Conservation (phyloP, 257 asterid species). For the Avicennia marina region DNA sequence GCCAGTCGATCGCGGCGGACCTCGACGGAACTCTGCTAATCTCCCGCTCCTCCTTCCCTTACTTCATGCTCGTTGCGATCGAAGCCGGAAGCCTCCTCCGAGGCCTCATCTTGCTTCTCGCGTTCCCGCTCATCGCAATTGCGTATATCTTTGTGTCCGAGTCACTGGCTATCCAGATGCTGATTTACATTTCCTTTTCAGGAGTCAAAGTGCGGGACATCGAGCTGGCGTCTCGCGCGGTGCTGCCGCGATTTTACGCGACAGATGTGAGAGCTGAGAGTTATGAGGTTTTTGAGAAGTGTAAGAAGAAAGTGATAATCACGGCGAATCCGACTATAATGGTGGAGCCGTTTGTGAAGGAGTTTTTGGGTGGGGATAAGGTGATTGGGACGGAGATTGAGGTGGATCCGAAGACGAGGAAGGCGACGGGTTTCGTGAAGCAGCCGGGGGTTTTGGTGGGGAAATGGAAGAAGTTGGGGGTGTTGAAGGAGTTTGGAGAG, state of each 20-base stretch:
- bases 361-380: conserved; percentile 80
- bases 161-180: conserved; percentile 79
- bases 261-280: conserved; percentile 74
- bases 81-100: conserved; percentile 94
- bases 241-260: conserved; percentile 80
- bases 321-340: conserved; percentile 89
- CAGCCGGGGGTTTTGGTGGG: conserved; percentile 90
- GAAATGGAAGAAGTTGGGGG: conserved; percentile 65
- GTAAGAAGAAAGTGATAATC: conserved; percentile 74
- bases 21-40: conserved; percentile 91
- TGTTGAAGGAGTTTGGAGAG: conserved; percentile 78
- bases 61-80: conserved; percentile 90
- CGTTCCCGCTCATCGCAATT: conserved; percentile 70
- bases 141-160: conserved; percentile 79
- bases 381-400: conserved; percentile 95
- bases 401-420: conserved; percentile 78
- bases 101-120: conserved; percentile 72
- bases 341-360: conserved; percentile 94
- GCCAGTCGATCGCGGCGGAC: conserved; percentile 82
- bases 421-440: conserved; percentile 86
- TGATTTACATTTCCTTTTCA: conserved; percentile 71
- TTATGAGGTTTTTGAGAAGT: conserved; percentile 65
- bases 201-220: conserved; percentile 78
- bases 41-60: conserved; percentile 90
- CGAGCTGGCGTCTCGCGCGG: conserved; percentile 88